phyloP scores from a whole-genome alignment of 2,329 filamentous ascomycete species.

The Nigrospora osmanthi region DNA sequence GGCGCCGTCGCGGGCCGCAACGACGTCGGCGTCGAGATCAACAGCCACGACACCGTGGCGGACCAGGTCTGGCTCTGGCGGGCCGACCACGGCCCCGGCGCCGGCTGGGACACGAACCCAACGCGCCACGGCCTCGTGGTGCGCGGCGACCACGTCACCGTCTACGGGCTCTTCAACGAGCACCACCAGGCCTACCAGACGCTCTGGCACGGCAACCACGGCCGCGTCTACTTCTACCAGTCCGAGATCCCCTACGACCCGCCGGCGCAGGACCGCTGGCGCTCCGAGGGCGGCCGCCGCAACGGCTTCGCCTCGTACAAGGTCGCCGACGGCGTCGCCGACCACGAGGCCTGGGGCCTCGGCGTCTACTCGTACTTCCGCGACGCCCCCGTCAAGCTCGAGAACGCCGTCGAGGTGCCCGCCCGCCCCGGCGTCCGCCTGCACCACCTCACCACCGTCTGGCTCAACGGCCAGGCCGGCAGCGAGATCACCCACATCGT shows the following conservation, averaged over 20 bases:
- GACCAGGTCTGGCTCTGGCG: conserved; percentile 26
- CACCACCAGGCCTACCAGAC: conserved; percentile 24
- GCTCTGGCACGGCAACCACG: conserved; percentile 21
- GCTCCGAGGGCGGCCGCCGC: conserved; percentile 9
- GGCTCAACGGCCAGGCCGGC: conserved; percentile 18
- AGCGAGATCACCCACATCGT: conserved; percentile 23
- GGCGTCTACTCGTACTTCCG: conserved; percentile 25
- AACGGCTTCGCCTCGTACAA: conserved; percentile 25
- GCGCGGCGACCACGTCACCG: conserved; percentile 20
- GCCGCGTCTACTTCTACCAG: conserved; percentile 24
- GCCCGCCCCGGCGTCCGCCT: conserved; percentile 13
- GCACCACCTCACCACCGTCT: conserved; percentile 22
- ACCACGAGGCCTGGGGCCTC: conserved; percentile 23
- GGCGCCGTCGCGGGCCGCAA: conserved; percentile 15
- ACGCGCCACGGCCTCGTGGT: conserved; percentile 21
- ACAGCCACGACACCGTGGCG: conserved; percentile 20
- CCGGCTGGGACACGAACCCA: conserved; percentile 19
- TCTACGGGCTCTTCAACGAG: conserved; percentile 25
- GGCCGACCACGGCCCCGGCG: conserved; percentile 21
- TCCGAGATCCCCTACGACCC: conserved; percentile 25
- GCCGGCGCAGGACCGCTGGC: conserved; percentile 20
- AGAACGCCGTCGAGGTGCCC: conserved; percentile 23
- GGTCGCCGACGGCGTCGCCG: conserved; percentile 17
- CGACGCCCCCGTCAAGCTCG: conserved; percentile 21
- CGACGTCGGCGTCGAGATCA: conserved; percentile 19